Conservation (phyloP, 2,329 filamentous ascomycete species). For the Penicillium sp. region DNA sequence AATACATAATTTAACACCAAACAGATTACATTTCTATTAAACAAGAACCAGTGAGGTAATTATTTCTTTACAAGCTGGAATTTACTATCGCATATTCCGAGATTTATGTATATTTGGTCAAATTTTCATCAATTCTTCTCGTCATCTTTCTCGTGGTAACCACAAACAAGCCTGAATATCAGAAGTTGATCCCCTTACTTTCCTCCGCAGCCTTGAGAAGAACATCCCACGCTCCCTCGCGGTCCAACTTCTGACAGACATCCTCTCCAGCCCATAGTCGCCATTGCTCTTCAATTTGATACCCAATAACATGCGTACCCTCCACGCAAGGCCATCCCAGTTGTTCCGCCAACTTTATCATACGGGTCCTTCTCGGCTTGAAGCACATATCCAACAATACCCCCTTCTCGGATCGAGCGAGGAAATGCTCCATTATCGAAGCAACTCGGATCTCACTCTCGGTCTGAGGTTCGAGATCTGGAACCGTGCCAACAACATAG, state of each 20-base stretch:
- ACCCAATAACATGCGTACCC: conserved; percentile 26
- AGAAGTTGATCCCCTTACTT: conserved; percentile 22
- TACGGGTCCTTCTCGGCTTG: conserved; percentile 45
- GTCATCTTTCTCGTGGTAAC: too few relatives aligned
- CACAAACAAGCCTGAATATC: neutral
- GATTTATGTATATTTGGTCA: too few relatives aligned
- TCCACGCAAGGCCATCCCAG: conserved; percentile 21
- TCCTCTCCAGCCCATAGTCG: conserved; percentile 22
- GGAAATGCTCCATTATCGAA: conserved; percentile 33
- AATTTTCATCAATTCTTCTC: too few relatives aligned
- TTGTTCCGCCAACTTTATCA: conserved; percentile 19
- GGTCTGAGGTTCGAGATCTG: conserved; percentile 41
- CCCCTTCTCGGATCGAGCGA: conserved; percentile 33
- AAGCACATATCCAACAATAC: conserved; percentile 51
- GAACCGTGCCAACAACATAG: conserved; percentile 47
- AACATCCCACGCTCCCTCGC: conserved; percentile 18
- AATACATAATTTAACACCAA: too few relatives aligned
- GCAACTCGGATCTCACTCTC: conserved; percentile 33
- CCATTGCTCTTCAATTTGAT: conserved; percentile 25
- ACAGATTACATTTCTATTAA: too few relatives aligned
- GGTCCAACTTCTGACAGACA: conserved; percentile 13
- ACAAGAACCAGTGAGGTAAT: too few relatives aligned
- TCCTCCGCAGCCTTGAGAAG: conserved; percentile 18
- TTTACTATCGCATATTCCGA: too few relatives aligned
- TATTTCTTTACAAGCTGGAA: too few relatives aligned